phyloP scores from a whole-genome alignment of 345 rosid species.

The Populus simonii region DNA sequence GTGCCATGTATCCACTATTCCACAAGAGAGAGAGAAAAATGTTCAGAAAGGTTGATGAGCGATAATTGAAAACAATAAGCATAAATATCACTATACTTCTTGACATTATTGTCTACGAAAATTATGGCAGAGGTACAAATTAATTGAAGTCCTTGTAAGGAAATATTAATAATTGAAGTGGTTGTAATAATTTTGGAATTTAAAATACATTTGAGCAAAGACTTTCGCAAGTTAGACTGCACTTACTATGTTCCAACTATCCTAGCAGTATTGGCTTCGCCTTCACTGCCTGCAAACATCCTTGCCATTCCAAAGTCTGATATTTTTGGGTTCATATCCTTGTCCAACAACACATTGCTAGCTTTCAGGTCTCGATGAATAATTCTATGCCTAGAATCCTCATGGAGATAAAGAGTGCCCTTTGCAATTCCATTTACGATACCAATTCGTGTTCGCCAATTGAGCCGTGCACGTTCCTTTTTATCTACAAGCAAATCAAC shows the following conservation, averaged over 20 bases:
- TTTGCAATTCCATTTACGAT: slow-evolving; percentile 36
- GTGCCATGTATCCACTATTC: slow-evolving; percentile 6
- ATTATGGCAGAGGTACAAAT: too few relatives aligned
- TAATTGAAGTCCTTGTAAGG: too few relatives aligned
- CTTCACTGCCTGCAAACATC: slow-evolving; percentile 35
- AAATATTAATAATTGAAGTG: too few relatives aligned
- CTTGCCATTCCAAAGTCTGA: slow-evolving; percentile 66
- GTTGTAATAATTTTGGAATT: too few relatives aligned
- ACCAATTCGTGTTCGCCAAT: slow-evolving; percentile 24
- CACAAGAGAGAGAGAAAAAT: background rate
- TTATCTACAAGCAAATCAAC: slow-evolving; percentile 17
- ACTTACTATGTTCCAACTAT: slow-evolving; percentile 58
- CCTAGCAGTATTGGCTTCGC: slow-evolving; percentile 37
- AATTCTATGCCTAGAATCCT: slow-evolving; percentile 49
- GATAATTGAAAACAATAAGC: too few relatives aligned
- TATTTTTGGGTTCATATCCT: slow-evolving; percentile 53
- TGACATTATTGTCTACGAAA: background rate
- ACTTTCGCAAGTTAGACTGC: background rate
- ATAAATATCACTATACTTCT: background rate
- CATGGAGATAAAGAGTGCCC: slow-evolving; percentile 42
- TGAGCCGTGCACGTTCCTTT: slow-evolving; percentile 14
- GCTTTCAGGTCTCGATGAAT: slow-evolving; percentile 62
- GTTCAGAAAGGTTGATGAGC: background rate
- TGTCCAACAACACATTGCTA: slow-evolving; percentile 49
- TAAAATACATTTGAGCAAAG: too few relatives aligned